Evolutionary conservation across 768 basidiomycete species (phyloP).

Genomic region (Tulasnella calospora): DNA sequence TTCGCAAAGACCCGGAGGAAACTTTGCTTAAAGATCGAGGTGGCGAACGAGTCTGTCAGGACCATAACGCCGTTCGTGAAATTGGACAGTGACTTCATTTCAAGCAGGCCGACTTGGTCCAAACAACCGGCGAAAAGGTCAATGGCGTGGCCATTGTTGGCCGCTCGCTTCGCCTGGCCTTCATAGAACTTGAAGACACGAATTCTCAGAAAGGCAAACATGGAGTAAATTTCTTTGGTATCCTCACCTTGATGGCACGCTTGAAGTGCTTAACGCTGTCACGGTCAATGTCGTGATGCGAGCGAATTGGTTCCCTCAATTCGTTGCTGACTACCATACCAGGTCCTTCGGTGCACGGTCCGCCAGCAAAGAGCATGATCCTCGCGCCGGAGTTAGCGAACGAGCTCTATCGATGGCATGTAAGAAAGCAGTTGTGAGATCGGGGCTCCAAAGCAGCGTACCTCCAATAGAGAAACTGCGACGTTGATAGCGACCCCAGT

Average conservation of each 20-base stretch:
- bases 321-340: conserved; percentile 96
- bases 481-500: conserved; percentile 93
- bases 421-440: neutral
- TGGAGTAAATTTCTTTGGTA: neutral
- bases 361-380: conserved; percentile 94
- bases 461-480: conserved; percentile 87
- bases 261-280: conserved; percentile 97
- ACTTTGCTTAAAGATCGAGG: conserved; percentile 97
- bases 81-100: conserved; percentile 95
- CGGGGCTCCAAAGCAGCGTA: conserved; percentile 33
- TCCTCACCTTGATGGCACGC: conserved; percentile 81
- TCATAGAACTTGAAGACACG: conserved; percentile 75
- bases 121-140: conserved; percentile 96
- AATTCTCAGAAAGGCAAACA: neutral
- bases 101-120: conserved; percentile 93
- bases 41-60: conserved; percentile 92
- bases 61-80: conserved; percentile 96
- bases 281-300: conserved; percentile 97
- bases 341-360: conserved; percentile 93
- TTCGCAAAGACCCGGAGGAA: conserved; percentile 91
- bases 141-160: conserved; percentile 89
- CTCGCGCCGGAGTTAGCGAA: conserved; percentile 95
- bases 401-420: conserved; percentile 49
- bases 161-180: conserved; percentile 83
- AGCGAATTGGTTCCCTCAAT: conserved; percentile 93